These are phyloP conservation scores for Rhizopus arrhizus DNA, from an alignment of 371 early-diverging fungal genomes.

Conservation along the genomic window DNA sequence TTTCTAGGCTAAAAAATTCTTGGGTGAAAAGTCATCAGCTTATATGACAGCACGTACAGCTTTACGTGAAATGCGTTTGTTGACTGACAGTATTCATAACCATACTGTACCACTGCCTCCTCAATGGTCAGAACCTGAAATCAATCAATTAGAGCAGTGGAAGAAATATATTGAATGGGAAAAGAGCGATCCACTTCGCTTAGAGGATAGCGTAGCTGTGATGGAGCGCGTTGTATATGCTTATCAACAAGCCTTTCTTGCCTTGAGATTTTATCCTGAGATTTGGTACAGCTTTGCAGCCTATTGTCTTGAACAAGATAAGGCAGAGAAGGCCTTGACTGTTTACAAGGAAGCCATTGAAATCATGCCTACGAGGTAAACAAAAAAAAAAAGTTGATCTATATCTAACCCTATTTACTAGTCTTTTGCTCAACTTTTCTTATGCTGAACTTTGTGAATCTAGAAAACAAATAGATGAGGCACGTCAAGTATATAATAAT, in stretches of 20 bases:
- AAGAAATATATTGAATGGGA: constrained; percentile 92
- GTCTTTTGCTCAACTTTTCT: constrained; percentile 80
- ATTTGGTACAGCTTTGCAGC: constrained; percentile 75
- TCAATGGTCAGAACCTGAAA: constrained; percentile 77
- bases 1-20: constrained; percentile 80
- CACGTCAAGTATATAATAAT: constrained; percentile 73
- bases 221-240: constrained; percentile 79
- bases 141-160: constrained; percentile 76
- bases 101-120: constrained; percentile 78
- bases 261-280: constrained; percentile 86
- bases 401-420: constrained; percentile 21
- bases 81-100: constrained; percentile 74
- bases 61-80: constrained; percentile 73
- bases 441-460: constrained; percentile 87
- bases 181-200: constrained; percentile 79
- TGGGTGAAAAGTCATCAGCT: constrained; percentile 79
- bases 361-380: constrained; percentile 75
- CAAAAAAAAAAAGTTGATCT: background rate
- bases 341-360: constrained; percentile 74
- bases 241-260: constrained; percentile 85
- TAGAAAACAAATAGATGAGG: constrained; percentile 66
- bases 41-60: constrained; percentile 95
- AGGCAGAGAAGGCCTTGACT: constrained; percentile 74
- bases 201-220: constrained; percentile 66
- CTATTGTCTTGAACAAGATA: constrained; percentile 70